These are phyloP conservation scores for Monosporascus sp. DNA, from an alignment of 2,329 filamentous ascomycete genomes.

Conservation along the genomic window DNA sequence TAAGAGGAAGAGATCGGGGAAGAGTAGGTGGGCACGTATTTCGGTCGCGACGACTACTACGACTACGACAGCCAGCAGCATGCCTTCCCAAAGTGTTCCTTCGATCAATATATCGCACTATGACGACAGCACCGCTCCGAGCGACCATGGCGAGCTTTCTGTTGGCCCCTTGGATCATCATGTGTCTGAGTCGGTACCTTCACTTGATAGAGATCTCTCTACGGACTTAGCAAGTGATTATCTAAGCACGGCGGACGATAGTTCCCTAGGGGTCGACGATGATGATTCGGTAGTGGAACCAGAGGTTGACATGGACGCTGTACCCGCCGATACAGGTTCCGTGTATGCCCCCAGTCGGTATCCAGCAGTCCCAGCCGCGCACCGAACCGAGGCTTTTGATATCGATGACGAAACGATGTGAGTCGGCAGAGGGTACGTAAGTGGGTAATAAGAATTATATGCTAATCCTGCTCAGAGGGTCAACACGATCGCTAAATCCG, in stretches of 20 bases:
- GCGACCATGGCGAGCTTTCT: conserved; percentile 6
- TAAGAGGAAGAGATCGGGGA: neutral
- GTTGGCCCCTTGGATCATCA: conserved; percentile 14
- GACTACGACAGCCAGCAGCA: neutral
- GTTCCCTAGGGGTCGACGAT: conserved; percentile 13
- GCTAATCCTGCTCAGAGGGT: conserved; percentile 18
- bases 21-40: neutral
- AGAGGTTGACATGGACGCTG: conserved; percentile 15
- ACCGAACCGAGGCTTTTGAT: conserved; percentile 29
- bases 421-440: conserved; percentile 18
- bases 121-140: conserved; percentile 11
- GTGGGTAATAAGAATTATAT: neutral
- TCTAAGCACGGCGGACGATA: conserved; percentile 21
- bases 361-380: conserved; percentile 28
- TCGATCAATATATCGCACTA: neutral
- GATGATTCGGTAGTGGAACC: conserved; percentile 11
- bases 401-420: conserved; percentile 35
- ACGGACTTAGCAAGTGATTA: conserved; percentile 25
- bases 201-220: conserved; percentile 21
- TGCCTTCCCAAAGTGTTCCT: neutral
- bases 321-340: conserved; percentile 34
- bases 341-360: conserved; percentile 37
- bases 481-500: conserved; percentile 44
- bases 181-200: conserved; percentile 14
- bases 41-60: neutral